phyloP scores from a whole-genome alignment of 2,329 filamentous ascomycete genomes.

The Ophiosphaerella narmari region DNA sequence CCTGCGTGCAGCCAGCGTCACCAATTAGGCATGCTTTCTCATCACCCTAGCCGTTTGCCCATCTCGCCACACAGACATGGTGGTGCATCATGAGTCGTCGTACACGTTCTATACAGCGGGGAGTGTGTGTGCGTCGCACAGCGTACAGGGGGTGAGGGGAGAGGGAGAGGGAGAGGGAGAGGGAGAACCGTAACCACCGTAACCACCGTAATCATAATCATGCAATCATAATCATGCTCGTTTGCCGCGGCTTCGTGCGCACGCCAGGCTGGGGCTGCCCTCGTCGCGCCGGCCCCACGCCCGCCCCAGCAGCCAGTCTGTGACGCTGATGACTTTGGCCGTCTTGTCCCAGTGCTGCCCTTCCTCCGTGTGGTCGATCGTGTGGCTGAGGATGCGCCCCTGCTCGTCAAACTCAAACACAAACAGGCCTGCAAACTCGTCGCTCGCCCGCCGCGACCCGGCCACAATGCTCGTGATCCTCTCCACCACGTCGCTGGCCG shows the following conservation, averaged over 20 bases:
- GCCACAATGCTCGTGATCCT: slow-evolving; percentile 62
- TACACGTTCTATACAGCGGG: slow-evolving; percentile 26
- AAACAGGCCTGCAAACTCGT: slow-evolving; percentile 88
- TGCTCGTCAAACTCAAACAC: slow-evolving; percentile 93
- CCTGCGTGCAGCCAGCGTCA: not conserved
- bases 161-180: not conserved
- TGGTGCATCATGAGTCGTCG: slow-evolving; percentile 16
- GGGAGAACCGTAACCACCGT: no score
- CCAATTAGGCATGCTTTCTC: no score
- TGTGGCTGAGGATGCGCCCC: slow-evolving; percentile 82
- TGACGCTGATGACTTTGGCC: slow-evolving; percentile 84
- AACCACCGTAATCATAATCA: no score
- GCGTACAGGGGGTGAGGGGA: not conserved
- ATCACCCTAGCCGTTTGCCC: not conserved
- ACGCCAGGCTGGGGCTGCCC: slow-evolving; percentile 51
- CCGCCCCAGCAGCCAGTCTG: slow-evolving; percentile 90
- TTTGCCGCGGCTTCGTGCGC: slow-evolving; percentile 18
- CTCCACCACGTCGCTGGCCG: slow-evolving; percentile 56
- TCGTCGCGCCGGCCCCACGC: slow-evolving; percentile 61
- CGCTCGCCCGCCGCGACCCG: slow-evolving; percentile 50
- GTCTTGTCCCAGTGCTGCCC: slow-evolving; percentile 82
- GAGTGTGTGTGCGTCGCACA: not conserved
- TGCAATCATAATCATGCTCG: no score
- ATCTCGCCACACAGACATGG: not conserved
- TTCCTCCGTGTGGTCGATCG: slow-evolving; percentile 90